A percentile compares a stretch with the other conserved stretches of the same genome.
Conservation (phyloP, 2,329 filamentous ascomycete genomes). For the Pestalotiopsis sp. region DNA sequence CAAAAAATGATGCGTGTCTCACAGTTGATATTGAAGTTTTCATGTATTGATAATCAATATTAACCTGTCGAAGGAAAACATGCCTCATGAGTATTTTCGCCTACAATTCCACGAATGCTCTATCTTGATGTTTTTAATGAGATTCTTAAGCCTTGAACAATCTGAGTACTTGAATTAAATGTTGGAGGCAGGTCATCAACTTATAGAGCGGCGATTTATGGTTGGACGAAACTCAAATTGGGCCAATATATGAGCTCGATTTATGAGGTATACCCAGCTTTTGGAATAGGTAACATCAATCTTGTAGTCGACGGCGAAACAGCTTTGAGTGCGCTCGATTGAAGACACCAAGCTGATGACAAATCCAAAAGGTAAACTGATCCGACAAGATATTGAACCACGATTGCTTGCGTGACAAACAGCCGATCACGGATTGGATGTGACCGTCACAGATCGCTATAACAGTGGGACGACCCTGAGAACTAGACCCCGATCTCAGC, state of each 20-base stretch:
- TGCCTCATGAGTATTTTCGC: too few relatives aligned
- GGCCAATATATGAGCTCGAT: too few relatives aligned
- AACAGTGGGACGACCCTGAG: neutral
- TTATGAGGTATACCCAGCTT: too few relatives aligned
- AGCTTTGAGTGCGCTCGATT: neutral
- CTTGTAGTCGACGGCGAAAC: neutral
- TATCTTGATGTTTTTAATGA: too few relatives aligned
- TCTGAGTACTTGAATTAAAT: neutral
- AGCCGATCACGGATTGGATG: neutral
- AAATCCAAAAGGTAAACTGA: neutral
- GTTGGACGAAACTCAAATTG: too few relatives aligned
- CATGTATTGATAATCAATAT: too few relatives aligned
- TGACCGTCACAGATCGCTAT: neutral
- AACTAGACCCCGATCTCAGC: neutral
- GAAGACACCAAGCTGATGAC: neutral
- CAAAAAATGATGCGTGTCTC: neutral
- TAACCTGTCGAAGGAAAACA: too few relatives aligned
- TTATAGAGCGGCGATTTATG: neutral
- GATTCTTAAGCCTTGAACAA: neutral
- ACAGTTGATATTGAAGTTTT: too few relatives aligned
- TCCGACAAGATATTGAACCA: neutral
- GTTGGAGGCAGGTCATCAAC: neutral
- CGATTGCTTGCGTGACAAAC: neutral
- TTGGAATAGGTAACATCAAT: too few relatives aligned
- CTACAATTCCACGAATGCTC: too few relatives aligned